Conservation (phyloP, 345 rosid genomes). For the Heritiera fomes region DNA sequence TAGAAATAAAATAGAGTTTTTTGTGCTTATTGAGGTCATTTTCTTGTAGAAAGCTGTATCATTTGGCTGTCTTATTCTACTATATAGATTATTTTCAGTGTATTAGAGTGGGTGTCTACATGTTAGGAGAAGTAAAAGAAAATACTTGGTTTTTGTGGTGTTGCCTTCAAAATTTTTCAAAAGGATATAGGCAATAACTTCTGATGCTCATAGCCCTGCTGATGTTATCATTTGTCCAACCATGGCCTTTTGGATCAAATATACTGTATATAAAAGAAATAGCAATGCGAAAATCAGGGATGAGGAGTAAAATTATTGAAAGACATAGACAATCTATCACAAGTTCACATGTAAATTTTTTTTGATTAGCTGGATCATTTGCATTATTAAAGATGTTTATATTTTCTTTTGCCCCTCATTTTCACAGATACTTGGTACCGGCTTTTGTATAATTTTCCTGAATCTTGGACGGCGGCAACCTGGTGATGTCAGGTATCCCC, state of each 20-base stretch:
- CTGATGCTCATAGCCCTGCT: neutral
- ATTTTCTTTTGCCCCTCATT: neutral
- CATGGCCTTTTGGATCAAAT: neutral
- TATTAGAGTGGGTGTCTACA: neutral
- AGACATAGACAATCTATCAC: neutral
- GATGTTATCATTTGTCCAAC: neutral
- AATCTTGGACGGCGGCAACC: slow-evolving; percentile 83
- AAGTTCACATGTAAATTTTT: neutral
- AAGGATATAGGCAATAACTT: neutral
- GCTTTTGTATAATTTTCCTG: slow-evolving; percentile 69
- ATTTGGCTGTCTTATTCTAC: neutral
- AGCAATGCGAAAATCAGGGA: neutral
- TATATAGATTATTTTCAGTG: neutral
- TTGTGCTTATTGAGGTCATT: neutral
- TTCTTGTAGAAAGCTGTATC: neutral
- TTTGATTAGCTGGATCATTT: slow-evolving; percentile 4
- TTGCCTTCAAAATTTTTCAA: neutral
- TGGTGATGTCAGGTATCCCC: slow-evolving; percentile 76
- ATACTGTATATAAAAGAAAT: neutral
- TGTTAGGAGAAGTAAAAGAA: neutral
- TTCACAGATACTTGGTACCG: slow-evolving; percentile 76
- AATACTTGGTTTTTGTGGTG: neutral
- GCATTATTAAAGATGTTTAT: neutral
- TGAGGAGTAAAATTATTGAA: slow-evolving; percentile 3
- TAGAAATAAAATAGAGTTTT: neutral